Conservation (phyloP, 1,139 yeast genomes). For the Yamadazyma diddensiae region DNA sequence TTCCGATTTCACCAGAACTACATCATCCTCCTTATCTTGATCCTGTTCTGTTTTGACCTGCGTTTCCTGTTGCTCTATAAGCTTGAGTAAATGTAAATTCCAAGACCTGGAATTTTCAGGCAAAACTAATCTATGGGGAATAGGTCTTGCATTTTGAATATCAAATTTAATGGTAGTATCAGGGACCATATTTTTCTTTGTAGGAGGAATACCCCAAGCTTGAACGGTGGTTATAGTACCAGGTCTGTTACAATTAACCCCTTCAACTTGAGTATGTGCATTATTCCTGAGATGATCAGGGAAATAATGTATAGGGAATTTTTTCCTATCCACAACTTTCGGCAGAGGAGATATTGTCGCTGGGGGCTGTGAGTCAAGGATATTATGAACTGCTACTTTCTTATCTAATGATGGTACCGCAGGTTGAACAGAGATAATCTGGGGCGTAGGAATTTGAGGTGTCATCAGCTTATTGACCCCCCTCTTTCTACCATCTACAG, state of each 20-base stretch:
- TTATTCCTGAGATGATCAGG: conserved; percentile 29
- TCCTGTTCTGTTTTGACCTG: background rate
- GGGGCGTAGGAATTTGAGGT: background rate
- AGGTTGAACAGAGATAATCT: background rate
- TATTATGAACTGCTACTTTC: conserved; percentile 7
- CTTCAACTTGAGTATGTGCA: conserved; percentile 19
- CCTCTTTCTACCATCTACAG: conserved; percentile 1
- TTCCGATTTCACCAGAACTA: background rate
- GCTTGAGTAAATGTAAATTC: conserved; percentile 19
- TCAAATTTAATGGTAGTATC: conserved; percentile 39
- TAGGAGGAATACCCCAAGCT: conserved; percentile 30
- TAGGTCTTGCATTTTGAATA: conserved; percentile 37
- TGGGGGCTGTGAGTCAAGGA: conserved; percentile 4
- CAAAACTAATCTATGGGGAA: conserved; percentile 22
- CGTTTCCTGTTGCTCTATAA: conserved; percentile 10
- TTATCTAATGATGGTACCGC: background rate
- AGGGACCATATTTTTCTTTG: conserved; percentile 36
- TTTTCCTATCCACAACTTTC: conserved; percentile 10
- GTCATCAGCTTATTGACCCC: background rate
- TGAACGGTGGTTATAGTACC: conserved; percentile 16
- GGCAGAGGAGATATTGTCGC: conserved; percentile 3
- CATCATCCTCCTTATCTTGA: conserved; percentile 8
- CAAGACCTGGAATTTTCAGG: conserved; percentile 31
- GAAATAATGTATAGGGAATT: conserved; percentile 37
- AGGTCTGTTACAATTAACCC: conserved; percentile 15